Evolutionary conservation across 2,329 filamentous ascomycete genomes (phyloP).

Genomic region (Fusarium bulbicola): DNA sequence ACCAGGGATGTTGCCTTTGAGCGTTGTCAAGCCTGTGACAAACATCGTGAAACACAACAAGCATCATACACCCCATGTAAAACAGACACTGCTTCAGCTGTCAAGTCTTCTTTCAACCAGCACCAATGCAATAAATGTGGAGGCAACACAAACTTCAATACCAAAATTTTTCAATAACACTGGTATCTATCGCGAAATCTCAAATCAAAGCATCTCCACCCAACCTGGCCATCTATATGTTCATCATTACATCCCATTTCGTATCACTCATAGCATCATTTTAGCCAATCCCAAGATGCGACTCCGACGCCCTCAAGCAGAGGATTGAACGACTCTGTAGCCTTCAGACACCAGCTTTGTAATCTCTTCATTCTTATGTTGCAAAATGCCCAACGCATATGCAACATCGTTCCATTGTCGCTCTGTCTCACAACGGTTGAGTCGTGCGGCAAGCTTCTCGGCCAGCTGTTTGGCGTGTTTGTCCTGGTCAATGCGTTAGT

Average conservation of each 20-base stretch:
- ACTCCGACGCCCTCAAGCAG: constrained; percentile 54
- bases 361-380: constrained; percentile 94
- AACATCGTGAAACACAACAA: background rate
- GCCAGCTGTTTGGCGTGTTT: constrained; percentile 96
- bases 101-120: too few species aligned
- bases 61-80: background rate
- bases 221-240: constrained; percentile 33
- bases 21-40: background rate
- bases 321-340: constrained; percentile 74
- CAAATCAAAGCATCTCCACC: constrained; percentile 2
- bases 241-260: constrained; percentile 32
- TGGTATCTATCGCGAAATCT: constrained; percentile 33
- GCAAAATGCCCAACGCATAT: constrained; percentile 86
- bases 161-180: constrained; percentile 24
- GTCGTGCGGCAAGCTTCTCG: constrained; percentile 87
- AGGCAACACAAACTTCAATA: constrained; percentile 2
- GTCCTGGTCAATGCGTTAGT: constrained; percentile 66
- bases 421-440: constrained; percentile 88
- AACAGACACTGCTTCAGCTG: background rate
- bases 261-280: constrained; percentile 39
- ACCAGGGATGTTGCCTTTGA: background rate
- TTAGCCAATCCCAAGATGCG: constrained; percentile 26
- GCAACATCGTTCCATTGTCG: constrained; percentile 98
- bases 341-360: constrained; percentile 78
- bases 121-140: constrained; percentile 13